Evolutionary conservation across 768 basidiomycete genomes (phyloP).

Genomic region (Trametes gibbosa): DNA sequence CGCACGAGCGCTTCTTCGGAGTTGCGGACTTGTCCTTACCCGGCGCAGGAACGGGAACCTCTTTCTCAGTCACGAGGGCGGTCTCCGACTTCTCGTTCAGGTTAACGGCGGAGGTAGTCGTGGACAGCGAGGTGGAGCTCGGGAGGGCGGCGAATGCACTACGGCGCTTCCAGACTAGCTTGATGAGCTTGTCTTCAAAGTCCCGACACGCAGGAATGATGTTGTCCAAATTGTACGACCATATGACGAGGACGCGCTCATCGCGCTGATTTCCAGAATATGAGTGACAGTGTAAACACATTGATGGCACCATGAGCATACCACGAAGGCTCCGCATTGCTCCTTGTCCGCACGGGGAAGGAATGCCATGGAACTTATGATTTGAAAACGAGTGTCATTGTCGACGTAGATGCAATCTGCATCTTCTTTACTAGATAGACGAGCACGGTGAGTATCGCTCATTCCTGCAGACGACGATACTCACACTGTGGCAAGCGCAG

Average conservation of each 20-base stretch:
- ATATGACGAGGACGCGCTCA: constrained; percentile 78
- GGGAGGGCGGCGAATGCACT: constrained; percentile 40
- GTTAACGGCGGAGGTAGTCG: constrained; percentile 50
- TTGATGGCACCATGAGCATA: constrained; percentile 32
- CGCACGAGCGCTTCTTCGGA: constrained; percentile 24
- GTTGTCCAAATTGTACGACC: constrained; percentile 80
- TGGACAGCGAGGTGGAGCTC: constrained; percentile 37
- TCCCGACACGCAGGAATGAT: constrained; percentile 74
- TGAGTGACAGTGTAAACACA: background rate
- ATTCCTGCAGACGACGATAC: constrained; percentile 25
- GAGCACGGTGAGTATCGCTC: constrained; percentile 2
- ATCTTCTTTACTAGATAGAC: constrained; percentile 50
- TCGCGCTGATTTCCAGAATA: constrained; percentile 52
- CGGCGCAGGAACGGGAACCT: constrained; percentile 19
- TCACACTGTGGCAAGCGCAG: constrained; percentile 68
- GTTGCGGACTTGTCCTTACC: constrained; percentile 10
- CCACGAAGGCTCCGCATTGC: constrained; percentile 86
- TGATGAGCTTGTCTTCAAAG: constrained; percentile 77
- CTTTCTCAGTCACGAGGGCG: constrained; percentile 20
- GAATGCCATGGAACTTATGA: constrained; percentile 65
- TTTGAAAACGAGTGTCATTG: constrained; percentile 81
- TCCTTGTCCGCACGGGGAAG: constrained; percentile 84
- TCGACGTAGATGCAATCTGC: constrained; percentile 67
- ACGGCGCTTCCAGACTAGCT: constrained; percentile 65
- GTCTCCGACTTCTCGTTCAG: constrained; percentile 47